These are phyloP conservation scores for Aschersonia sp. DNA, from an alignment of 2,329 filamentous ascomycete species.

Conservation along the genomic window DNA sequence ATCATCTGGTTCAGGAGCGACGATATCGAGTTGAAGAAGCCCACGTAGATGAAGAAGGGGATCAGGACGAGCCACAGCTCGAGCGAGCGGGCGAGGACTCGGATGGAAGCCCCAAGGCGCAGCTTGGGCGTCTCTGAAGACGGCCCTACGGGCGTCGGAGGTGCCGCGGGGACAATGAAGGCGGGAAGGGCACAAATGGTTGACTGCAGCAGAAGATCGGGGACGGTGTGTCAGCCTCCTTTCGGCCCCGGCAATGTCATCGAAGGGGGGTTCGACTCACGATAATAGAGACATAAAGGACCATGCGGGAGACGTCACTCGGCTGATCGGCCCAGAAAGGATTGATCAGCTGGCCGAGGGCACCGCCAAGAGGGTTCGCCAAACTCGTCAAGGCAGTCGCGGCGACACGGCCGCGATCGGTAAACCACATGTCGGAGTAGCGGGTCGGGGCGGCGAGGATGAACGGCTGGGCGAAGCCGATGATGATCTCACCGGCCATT, in stretches of 20 bases:
- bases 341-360: conserved; percentile 73
- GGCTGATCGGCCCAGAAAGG: conserved; percentile 57
- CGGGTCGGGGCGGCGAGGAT: conserved; percentile 77
- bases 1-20: conserved; percentile 85
- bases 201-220: conserved; percentile 11
- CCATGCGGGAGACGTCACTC: conserved; percentile 60
- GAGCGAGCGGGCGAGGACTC: conserved; percentile 38
- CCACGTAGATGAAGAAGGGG: conserved; percentile 75
- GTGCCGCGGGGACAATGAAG: conserved; percentile 63
- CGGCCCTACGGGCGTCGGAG: conserved; percentile 63
- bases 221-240: neutral
- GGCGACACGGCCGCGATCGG: conserved; percentile 64
- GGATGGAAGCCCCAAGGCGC: conserved; percentile 32
- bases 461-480: conserved; percentile 82
- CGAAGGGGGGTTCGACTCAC: conserved; percentile 28
- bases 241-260: too few species aligned
- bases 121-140: conserved; percentile 47
- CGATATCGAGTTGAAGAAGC: conserved; percentile 85
- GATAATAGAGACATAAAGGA: conserved; percentile 74
- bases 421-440: conserved; percentile 94
- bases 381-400: conserved; percentile 76
- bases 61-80: conserved; percentile 71
- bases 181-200: conserved; percentile 50
- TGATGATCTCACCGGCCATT: conserved; percentile 85
- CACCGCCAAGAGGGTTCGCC: conserved; percentile 82